phyloP scores from a whole-genome alignment of 2,329 filamentous ascomycete species.

The Rhynchosporium secalis region DNA sequence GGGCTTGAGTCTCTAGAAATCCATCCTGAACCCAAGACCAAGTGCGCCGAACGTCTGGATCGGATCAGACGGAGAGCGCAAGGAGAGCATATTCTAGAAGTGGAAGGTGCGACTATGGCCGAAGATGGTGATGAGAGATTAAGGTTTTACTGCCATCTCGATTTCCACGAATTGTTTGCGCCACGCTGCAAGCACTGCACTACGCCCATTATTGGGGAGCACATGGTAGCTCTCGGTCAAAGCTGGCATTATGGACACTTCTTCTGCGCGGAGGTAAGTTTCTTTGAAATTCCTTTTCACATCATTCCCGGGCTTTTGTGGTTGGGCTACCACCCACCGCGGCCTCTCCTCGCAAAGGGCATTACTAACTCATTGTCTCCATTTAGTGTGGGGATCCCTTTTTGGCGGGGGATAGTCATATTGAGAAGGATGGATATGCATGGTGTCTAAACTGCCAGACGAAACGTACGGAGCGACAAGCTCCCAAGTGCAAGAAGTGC shows the following conservation, averaged over 20 bases:
- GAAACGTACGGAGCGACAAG: conserved; percentile 82
- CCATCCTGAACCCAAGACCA: conserved; percentile 80
- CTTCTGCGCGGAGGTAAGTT: conserved; percentile 72
- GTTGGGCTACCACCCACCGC: no score
- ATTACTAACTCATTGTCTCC: no score
- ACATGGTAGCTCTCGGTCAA: conserved; percentile 88
- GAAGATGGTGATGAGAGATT: conserved; percentile 73
- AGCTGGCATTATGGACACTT: conserved; percentile 98
- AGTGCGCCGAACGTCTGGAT: conserved; percentile 69
- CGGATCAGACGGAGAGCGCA: conserved; percentile 66
- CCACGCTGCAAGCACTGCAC: conserved; percentile 94
- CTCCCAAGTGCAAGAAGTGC: conserved; percentile 86
- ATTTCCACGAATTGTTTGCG: conserved; percentile 93
- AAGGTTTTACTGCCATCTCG: conserved; percentile 96
- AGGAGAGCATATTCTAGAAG: conserved; percentile 61
- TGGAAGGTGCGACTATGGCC: conserved; percentile 61
- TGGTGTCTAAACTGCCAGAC: conserved; percentile 96
- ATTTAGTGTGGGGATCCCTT: conserved; percentile 90
- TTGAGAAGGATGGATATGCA: conserved; percentile 96
- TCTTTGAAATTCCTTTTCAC: no score
- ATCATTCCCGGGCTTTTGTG: no score
- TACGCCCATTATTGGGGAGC: conserved; percentile 93
- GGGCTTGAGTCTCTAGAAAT: conserved; percentile 93
- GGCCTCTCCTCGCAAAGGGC: no score
- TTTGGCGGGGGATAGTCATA: conserved; percentile 65